Conservation (phyloP, 352 stramenopile genomes). For the Globisporangium megalacanthum region DNA sequence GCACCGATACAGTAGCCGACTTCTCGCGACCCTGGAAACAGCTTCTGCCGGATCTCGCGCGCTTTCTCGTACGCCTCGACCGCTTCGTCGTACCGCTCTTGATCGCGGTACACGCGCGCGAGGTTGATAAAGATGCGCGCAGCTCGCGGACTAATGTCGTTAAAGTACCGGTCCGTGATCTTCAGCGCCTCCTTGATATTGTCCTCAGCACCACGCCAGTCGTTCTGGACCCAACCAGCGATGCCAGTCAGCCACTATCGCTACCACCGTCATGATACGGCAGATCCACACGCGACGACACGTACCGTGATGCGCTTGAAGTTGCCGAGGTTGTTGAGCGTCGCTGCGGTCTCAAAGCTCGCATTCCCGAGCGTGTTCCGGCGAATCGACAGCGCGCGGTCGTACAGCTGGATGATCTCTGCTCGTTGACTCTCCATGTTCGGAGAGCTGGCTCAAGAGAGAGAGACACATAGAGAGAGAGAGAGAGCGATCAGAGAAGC, state of each 20-base stretch:
- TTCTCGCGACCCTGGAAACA: constrained; percentile 69
- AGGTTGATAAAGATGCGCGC: constrained; percentile 77
- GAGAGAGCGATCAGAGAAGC: constrained; percentile 2
- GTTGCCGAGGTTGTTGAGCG: constrained; percentile 81
- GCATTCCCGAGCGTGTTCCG: constrained; percentile 64
- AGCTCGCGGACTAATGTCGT: constrained; percentile 62
- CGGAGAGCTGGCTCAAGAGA: constrained; percentile 1
- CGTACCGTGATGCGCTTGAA: constrained; percentile 68
- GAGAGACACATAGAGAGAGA: not conserved
- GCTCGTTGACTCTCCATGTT: constrained; percentile 24
- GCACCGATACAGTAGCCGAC: constrained; percentile 73
- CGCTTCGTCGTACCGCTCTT: constrained; percentile 67
- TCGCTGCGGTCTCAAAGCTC: constrained; percentile 75
- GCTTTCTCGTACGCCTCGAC: constrained; percentile 65
- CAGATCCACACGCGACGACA: not conserved
- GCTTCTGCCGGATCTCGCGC: constrained; percentile 62
- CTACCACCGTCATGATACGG: not conserved
- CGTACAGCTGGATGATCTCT: constrained; percentile 63
- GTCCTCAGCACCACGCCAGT: constrained; percentile 58
- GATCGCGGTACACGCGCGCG: constrained; percentile 68
- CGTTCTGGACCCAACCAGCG: constrained; percentile 25
- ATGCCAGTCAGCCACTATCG: not conserved
- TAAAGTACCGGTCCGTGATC: constrained; percentile 77
- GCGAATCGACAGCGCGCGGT: constrained; percentile 60
- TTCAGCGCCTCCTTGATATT: constrained; percentile 73